Base-by-base conservation (phyloP, 805 yeast genomes). In the Suhomyces pyralidae region DNA sequence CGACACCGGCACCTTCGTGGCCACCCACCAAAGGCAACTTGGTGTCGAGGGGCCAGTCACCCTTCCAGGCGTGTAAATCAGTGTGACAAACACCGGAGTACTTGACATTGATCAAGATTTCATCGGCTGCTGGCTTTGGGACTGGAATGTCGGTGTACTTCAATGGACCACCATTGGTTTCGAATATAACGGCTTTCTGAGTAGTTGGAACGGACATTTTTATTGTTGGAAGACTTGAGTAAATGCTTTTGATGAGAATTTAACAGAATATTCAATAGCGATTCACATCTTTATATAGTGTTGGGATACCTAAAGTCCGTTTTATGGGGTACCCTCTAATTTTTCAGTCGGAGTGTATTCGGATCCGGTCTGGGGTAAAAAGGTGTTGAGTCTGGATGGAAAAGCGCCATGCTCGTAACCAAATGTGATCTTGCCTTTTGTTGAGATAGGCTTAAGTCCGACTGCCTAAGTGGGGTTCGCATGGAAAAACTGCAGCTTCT, bases 61-160 rank as follows among this genome's bases (percentile, higher is more conserved):
- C 96, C 69, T 87, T 83, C 92, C 94, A 88, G 51, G 96, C 96
- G 77, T 90, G 97, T 69, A 90, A 81, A 68, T 90, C 97, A 36
- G 96, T 89, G 79, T 91, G 97, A 75, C 97, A 90, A 52, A 90
- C 96, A 73, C 97, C 97, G 25, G 96, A 83, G 80, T 85, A 90
- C 75, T 83, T 84, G 71, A 90, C 84, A 70, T 90, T 84, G 74
- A 90, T 78, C 68, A 90, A 80, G 60, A 90, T 78, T 74, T 90
- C 92, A 67, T 84, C 85, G 55, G 89, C 74, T 67, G 81, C 85
- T 63, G 96, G 96, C 47, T 68, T 72, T 63, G 96, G 96, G 52
- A 89, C 93, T 50, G 92, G 87, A 57, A 88, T 82, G 62, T 88
- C 91, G 48, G 53, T 62, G 79, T 84, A 85, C 56, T 73, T 69